Evolutionary conservation across 2,329 filamentous ascomycete species (phyloP), one percentile per base, ranked within the genome.

Genomic region (Remersonia thermophila): DNA sequence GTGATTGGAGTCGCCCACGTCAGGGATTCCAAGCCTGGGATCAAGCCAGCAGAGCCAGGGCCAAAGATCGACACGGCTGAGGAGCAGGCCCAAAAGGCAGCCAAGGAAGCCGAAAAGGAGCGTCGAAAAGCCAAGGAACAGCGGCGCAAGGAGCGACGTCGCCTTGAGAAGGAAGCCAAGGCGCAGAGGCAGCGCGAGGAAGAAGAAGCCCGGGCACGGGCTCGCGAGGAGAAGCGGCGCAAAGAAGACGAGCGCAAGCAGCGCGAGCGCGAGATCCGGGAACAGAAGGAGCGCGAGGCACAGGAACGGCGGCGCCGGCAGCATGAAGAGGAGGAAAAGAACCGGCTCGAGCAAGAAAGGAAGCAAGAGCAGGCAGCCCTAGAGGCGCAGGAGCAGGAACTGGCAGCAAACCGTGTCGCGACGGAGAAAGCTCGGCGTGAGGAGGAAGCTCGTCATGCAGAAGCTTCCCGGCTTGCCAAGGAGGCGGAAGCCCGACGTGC

Each of bases 141-240:
- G n/a, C 36, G 36, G 13, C 36, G 32, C 8, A 30, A 27, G 20
- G 36, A 34, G n/a, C 27, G 20, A 5, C 18, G 32, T 3, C 36
- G 32, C 2, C 2, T 27, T 2, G 27, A 34, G 15, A 30, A 12
- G 27, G 15, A 31, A 10, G 26, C 7, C 8, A 10, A 34, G 15
- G 32, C 13, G 10, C 27, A 34, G 23, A 10, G 14, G 31, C 18
- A 17, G 18, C n/a, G 31, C 3, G 8, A 14, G 14, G 11, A 25
- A 10, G 30, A 30, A 10, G 32, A 30, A 28, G 36, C 23, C 11
- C 17, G 9, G 12, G 18, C 18, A 3, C 18, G 12, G 4, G 20
- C 14, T 10, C 20, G 20, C 11, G 28, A 36, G 7, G 27, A 34
- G 26, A 26, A 30, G 14, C 31, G 4, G 12, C 36, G 27, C 4